Evolutionary conservation across 2,329 filamentous ascomycete species (phyloP).

Genomic region (Fusarium zealandicum): DNA sequence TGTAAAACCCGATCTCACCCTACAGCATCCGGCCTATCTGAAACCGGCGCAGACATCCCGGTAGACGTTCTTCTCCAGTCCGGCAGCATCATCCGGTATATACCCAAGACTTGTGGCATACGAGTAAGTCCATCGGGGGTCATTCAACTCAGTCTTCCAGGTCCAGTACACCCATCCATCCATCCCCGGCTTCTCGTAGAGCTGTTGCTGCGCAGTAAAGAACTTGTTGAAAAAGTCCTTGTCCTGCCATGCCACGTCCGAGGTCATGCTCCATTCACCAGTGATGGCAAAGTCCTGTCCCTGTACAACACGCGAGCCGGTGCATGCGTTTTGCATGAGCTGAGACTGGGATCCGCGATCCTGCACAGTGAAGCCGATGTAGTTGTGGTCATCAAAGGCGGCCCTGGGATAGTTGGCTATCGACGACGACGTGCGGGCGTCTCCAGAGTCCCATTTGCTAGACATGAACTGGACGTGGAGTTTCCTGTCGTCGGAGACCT

Average conservation of each 20-base stretch:
- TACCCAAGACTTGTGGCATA: constrained; percentile 20
- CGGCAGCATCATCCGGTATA: constrained; percentile 26
- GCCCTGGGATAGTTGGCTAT: constrained; percentile 12
- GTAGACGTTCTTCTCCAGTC: constrained; percentile 27
- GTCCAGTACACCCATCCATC: constrained; percentile 30
- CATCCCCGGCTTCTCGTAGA: constrained; percentile 30
- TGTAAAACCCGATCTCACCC: no score
- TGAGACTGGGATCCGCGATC: background rate
- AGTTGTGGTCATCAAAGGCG: constrained; percentile 30
- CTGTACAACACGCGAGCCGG: constrained; percentile 10
- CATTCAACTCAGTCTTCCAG: constrained; percentile 29
- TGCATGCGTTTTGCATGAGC: constrained; percentile 29
- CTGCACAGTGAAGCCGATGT: constrained; percentile 18
- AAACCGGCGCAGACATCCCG: constrained; percentile 21
- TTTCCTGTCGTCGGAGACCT: constrained; percentile 6
- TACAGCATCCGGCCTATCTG: background rate
- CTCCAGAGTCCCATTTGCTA: constrained; percentile 29
- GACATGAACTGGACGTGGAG: constrained; percentile 35
- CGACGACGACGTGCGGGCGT: constrained; percentile 2
- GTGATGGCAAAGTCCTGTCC: constrained; percentile 26
- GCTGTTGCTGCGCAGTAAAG: constrained; percentile 30
- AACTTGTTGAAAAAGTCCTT: constrained; percentile 25
- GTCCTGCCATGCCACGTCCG: constrained; percentile 18
- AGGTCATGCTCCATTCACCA: constrained; percentile 34
- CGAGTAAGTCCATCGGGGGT: constrained; percentile 30